Evolutionary conservation across 345 rosid genomes (phyloP).

Genomic region (Capsella bursapastoris): DNA sequence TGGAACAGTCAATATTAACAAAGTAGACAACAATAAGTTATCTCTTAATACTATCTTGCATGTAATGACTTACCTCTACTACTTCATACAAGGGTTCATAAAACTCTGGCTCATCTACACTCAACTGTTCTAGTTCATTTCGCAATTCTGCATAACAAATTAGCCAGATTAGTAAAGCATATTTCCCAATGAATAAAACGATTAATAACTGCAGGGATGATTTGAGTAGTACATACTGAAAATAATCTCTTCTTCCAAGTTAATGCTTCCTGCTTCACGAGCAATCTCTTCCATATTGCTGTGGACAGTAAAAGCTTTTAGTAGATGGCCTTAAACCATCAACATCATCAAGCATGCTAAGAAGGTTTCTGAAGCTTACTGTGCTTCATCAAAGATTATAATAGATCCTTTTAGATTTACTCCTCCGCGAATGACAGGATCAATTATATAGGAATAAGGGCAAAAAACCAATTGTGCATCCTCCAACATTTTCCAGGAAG

Average conservation of each 20-base stretch:
- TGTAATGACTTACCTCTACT: conserved; percentile 59
- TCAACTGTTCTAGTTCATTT: conserved; percentile 67
- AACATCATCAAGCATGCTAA: conserved; percentile 15
- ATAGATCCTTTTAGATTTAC: conserved; percentile 85
- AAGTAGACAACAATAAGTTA: conserved; percentile 1
- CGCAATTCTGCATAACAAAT: conserved; percentile 62
- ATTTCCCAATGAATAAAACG: conserved; percentile 28
- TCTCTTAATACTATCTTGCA: conserved; percentile 16
- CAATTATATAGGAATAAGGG: conserved; percentile 85
- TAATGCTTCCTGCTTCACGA: conserved; percentile 93
- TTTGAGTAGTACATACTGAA: conserved; percentile 57
- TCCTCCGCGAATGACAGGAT: conserved; percentile 90
- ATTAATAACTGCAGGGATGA: conserved; percentile 38
- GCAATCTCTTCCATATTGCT: conserved; percentile 96
- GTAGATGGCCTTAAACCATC: conserved; percentile 4
- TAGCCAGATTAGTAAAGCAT: conserved; percentile 30
- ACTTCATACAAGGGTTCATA: conserved; percentile 86
- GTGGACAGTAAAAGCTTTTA: conserved; percentile 36
- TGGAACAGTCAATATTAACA: conserved; percentile 23
- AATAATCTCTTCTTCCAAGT: conserved; percentile 81
- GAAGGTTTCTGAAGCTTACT: conserved; percentile 55
- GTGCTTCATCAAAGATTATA: conserved; percentile 94
- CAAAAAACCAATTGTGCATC: conserved; percentile 86
- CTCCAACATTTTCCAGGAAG: conserved; percentile 80
- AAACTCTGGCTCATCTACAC: conserved; percentile 50